A percentile compares a stretch with the other conserved stretches of the same genome.
These are phyloP conservation scores for Suhomyces bokatorum DNA, from an alignment of 1,139 yeast genomes.

Conservation along the genomic window DNA sequence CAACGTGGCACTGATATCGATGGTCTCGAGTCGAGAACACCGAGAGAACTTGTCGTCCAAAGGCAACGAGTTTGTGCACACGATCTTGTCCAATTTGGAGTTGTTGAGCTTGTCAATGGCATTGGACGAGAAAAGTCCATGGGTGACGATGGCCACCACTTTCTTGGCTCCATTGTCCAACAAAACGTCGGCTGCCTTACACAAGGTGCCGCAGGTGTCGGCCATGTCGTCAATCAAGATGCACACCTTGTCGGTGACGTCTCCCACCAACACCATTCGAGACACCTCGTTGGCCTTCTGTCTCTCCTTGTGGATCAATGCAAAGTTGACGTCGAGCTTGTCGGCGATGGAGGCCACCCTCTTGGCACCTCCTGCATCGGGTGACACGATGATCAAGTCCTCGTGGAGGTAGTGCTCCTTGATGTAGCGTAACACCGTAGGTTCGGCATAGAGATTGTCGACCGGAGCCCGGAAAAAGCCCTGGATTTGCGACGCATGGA, in stretches of 20 bases:
- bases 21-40: slow-evolving; percentile 61
- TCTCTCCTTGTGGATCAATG: slow-evolving; percentile 79
- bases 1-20: slow-evolving; percentile 70
- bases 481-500: slow-evolving; percentile 83
- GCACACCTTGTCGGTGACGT: slow-evolving; percentile 69
- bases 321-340: slow-evolving; percentile 72
- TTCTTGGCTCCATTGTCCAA: slow-evolving; percentile 64
- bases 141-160: slow-evolving; percentile 77
- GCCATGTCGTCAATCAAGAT: slow-evolving; percentile 81
- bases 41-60: slow-evolving; percentile 50
- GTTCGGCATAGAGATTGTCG: slow-evolving; percentile 80
- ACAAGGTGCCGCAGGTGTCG: slow-evolving; percentile 79
- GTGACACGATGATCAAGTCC: slow-evolving; percentile 67
- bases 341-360: slow-evolving; percentile 81
- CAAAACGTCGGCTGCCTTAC: slow-evolving; percentile 72
- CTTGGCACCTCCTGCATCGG: slow-evolving; percentile 88
- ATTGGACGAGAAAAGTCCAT: slow-evolving; percentile 73
- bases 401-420: slow-evolving; percentile 49
- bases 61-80: slow-evolving; percentile 78
- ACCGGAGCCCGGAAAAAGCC: slow-evolving; percentile 83
- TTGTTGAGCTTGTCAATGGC: slow-evolving; percentile 64
- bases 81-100: slow-evolving; percentile 58
- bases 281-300: slow-evolving; percentile 78
- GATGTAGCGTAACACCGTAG: slow-evolving; percentile 69
- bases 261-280: slow-evolving; percentile 77